Percentiles rank a stretch among this genome's conserved stretches.
phyloP scores from a whole-genome alignment of 2,329 filamentous ascomycete species.

The Penicillium sp. region DNA sequence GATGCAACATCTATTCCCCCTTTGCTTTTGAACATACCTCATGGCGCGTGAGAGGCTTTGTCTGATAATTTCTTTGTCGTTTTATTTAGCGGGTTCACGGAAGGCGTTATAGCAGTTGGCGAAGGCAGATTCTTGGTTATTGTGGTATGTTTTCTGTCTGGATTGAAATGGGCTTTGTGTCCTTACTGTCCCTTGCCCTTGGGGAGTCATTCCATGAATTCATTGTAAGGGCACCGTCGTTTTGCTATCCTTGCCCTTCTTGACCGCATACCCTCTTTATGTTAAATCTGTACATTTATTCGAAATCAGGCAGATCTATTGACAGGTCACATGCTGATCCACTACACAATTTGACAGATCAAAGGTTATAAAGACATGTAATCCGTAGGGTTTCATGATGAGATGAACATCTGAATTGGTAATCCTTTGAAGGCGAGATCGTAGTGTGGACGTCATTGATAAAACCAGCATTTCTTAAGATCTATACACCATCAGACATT shows the following conservation, averaged over 20 bases:
- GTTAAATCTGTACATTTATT: not conserved
- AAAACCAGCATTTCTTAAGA: no score
- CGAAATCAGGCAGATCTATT: not conserved
- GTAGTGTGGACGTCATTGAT: not conserved
- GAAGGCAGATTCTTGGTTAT: slow-evolving; percentile 11
- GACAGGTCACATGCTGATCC: not conserved
- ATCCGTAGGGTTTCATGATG: not conserved
- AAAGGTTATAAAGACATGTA: not conserved
- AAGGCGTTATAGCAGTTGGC: slow-evolving; percentile 20
- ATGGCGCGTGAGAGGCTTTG: slow-evolving; percentile 1
- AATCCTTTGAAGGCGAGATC: not conserved
- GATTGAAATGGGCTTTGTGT: not conserved
- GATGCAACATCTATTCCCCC: slow-evolving; percentile 2
- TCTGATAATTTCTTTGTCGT: slow-evolving; percentile 15
- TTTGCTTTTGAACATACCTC: slow-evolving; percentile 15
- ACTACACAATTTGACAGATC: not conserved
- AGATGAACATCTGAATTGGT: not conserved
- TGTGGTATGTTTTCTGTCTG: slow-evolving; percentile 1
- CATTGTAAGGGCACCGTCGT: slow-evolving; percentile 13
- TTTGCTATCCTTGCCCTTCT: not conserved
- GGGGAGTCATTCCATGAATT: slow-evolving; percentile 10
- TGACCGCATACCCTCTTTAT: slow-evolving; percentile 2
- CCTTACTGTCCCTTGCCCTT: not conserved
- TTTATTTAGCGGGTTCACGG: slow-evolving; percentile 23
- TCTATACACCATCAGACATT: no score